A percentile compares a stretch with the other conserved stretches of the same genome.
Conservation (phyloP, 2,329 filamentous ascomycete species). For the Aspergillus spinulosporus region DNA sequence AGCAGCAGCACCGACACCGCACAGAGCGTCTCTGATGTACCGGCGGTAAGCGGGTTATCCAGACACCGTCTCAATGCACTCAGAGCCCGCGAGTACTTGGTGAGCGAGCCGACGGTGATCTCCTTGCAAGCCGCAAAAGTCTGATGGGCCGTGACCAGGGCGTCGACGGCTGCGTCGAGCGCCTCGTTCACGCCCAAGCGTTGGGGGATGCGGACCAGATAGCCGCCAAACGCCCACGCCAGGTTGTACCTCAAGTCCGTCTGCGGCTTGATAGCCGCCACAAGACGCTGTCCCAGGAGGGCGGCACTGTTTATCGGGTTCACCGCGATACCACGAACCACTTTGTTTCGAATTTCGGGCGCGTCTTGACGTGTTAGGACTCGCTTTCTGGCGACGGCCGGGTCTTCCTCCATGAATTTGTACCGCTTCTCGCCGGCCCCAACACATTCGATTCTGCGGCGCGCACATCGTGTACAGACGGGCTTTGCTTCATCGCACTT, state of each 20-base stretch:
- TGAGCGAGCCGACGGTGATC: constrained; percentile 25
- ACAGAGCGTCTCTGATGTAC: constrained; percentile 36
- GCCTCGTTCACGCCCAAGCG: constrained; percentile 50
- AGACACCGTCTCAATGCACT: constrained; percentile 30
- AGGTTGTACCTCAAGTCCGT: constrained; percentile 52
- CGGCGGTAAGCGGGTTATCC: constrained; percentile 34
- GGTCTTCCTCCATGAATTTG: constrained; percentile 50
- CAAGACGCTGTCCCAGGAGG: constrained; percentile 33
- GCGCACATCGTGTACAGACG: constrained; percentile 49
- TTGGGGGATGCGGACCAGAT: constrained; percentile 48
- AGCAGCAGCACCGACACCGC: constrained; percentile 41
- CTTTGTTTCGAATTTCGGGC: background rate
- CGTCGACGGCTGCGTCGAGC: constrained; percentile 44
- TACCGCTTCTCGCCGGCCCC: constrained; percentile 51
- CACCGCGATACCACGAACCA: background rate
- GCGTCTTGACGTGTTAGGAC: background rate
- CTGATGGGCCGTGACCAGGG: constrained; percentile 32
- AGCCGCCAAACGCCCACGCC: constrained; percentile 48
- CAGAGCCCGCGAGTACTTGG: constrained; percentile 36
- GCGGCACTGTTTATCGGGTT: constrained; percentile 37
- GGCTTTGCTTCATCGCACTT: constrained; percentile 52
- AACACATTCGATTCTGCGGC: constrained; percentile 47
- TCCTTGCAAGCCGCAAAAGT: constrained; percentile 25
- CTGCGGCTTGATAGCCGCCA: constrained; percentile 37
- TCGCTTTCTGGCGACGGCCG: background rate